These are phyloP conservation scores for Malus sieversii DNA, from an alignment of 306 rosid species.

Conservation along the genomic window DNA sequence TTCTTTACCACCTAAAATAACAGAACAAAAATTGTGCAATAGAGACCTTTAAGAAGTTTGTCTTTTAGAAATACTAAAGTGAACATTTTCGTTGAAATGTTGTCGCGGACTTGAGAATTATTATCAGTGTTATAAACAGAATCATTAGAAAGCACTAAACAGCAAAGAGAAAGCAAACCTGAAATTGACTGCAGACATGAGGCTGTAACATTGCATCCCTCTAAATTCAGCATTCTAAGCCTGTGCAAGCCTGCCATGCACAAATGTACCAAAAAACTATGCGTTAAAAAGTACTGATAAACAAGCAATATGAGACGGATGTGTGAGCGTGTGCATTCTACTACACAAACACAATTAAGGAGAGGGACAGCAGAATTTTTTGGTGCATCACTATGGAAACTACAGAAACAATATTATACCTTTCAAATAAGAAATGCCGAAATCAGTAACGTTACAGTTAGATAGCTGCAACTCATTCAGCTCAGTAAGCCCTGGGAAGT, in stretches of 20 bases:
- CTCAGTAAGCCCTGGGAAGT: conserved; percentile 44
- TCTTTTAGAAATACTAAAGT: not conserved
- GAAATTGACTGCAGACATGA: conserved; percentile 47
- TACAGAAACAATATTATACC: conserved; percentile 32
- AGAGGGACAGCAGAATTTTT: conserved; percentile 2
- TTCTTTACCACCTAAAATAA: not conserved
- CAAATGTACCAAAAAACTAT: conserved; percentile 2
- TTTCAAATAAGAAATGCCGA: conserved; percentile 50
- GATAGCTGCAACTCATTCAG: conserved; percentile 54
- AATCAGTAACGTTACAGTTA: conserved; percentile 48
- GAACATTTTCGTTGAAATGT: not conserved
- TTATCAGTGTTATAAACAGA: not conserved
- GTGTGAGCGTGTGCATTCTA: not conserved
- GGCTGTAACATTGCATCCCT: conserved; percentile 55
- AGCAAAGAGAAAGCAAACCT: conserved; percentile 22
- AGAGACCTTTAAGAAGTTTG: too few relatives aligned
- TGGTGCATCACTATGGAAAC: not conserved
- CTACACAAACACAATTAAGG: not conserved
- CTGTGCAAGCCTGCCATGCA: conserved; percentile 49
- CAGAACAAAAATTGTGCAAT: not conserved
- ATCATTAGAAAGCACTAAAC: not conserved
- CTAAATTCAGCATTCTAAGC: conserved; percentile 47
- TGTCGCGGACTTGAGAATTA: not conserved
- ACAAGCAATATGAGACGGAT: not conserved
- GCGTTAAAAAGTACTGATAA: conserved; percentile 1